phyloP scores from a whole-genome alignment of 2,329 filamentous ascomycete species.

The Pseudogymnoascus sp. region DNA sequence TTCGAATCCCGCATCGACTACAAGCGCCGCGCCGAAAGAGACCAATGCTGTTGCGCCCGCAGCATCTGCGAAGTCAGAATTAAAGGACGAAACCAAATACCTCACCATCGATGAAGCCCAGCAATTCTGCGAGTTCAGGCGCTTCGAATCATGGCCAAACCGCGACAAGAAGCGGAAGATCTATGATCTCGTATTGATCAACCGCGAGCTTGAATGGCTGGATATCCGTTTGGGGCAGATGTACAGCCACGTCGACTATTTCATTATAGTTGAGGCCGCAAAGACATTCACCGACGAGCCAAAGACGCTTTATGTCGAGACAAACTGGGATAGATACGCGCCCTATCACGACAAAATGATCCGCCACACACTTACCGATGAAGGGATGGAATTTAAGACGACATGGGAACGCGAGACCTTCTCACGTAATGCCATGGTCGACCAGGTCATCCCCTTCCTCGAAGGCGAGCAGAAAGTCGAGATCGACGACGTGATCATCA shows the following conservation, averaged over 20 bases:
- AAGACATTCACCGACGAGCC: conserved; percentile 50
- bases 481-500: conserved; percentile 36
- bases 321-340: conserved; percentile 45
- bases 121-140: conserved; percentile 31
- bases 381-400: conserved; percentile 31
- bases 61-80: conserved; percentile 5
- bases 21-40: background rate
- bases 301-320: conserved; percentile 47
- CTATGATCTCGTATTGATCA: conserved; percentile 57
- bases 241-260: conserved; percentile 55
- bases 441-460: conserved; percentile 41
- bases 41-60: background rate
- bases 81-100: conserved; percentile 7
- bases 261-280: conserved; percentile 54
- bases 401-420: conserved; percentile 47
- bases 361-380: conserved; percentile 45
- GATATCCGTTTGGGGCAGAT: conserved; percentile 56
- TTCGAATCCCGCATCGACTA: background rate
- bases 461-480: conserved; percentile 26
- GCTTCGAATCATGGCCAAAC: conserved; percentile 27
- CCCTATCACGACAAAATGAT: conserved; percentile 54
- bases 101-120: background rate
- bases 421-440: conserved; percentile 50
- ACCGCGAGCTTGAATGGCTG: conserved; percentile 58
- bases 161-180: conserved; percentile 38